Conservation (phyloP, 306 rosid species). For the Fragaria iinumae region DNA sequence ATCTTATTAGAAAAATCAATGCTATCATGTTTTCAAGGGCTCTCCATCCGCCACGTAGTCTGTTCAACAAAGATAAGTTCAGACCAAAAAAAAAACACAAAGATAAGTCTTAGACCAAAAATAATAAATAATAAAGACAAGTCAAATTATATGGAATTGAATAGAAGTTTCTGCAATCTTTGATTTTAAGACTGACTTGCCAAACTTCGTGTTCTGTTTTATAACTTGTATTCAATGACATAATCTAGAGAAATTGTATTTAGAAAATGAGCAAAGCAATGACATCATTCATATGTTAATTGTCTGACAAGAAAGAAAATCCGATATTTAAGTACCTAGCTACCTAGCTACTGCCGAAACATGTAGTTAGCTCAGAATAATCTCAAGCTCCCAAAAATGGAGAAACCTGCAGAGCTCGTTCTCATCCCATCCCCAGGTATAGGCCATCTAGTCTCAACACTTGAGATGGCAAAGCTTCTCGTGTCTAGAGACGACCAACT, state of each 20-base stretch:
- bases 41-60: too few relatives aligned
- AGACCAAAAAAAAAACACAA: too few relatives aligned
- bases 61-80: too few relatives aligned
- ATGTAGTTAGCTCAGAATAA: neutral
- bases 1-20: too few relatives aligned
- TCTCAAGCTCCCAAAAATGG: neutral
- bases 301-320: neutral
- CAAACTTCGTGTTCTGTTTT: too few relatives aligned
- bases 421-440: slow-evolving; percentile 14
- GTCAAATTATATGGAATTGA: too few relatives aligned
- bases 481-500: slow-evolving; percentile 11
- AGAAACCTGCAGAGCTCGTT: slow-evolving; percentile 14
- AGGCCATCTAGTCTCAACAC: slow-evolving; percentile 16
- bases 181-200: too few relatives aligned
- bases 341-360: neutral
- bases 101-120: too few relatives aligned
- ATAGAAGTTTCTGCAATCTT: too few relatives aligned
- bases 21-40: too few relatives aligned
- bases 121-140: too few relatives aligned
- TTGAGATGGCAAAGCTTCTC: slow-evolving; percentile 25
- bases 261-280: neutral
- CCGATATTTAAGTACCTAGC: neutral
- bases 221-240: too few relatives aligned
- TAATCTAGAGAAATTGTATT: neutral
- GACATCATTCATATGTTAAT: neutral